Evolutionary conservation across 441 rosid genomes (phyloP), one percentile per base, ranked within the genome.

Genomic region (Kokia cookei): DNA sequence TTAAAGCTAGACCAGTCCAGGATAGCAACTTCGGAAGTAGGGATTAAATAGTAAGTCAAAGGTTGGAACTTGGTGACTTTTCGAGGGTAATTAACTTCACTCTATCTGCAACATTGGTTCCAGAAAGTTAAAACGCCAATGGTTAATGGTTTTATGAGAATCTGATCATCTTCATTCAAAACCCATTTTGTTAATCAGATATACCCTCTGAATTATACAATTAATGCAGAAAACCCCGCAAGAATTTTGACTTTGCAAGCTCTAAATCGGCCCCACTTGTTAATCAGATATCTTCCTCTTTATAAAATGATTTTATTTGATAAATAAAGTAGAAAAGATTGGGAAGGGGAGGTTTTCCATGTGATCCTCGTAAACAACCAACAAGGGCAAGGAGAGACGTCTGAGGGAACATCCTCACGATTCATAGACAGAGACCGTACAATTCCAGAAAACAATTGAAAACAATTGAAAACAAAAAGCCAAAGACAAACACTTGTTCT

Each of bases 341-440:
- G 4, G 24, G 22, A 7, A 15, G 6, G 15, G 9, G 68, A 10
- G 51, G 5, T 26, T 7, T 17, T 62, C n/a, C 45, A 47, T 73
- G 76, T 73, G 76, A 55, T 32, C 74, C 62, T 37, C 55, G 14
- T 19, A 70, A 72, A 76, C 71, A 78, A 27, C 68, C 78, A 75
- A 75, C 77, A 12, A 1, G 72, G 80, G 74, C 40, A 50, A 59
- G 55, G 84, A 80, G 43, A 76, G 85, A 82, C 82, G 73, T 73
- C 65, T 75, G 87, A 80, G 65, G 61, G 61, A 75, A 80, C 84
- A 72, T 80, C 75, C 80, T 84, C 79, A 80, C 83, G 77, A 35
- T 15, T 14, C 58, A 71, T 55, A 27, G 35, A 53, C 72, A 73
- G 29, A 17, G 42, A 73, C 69, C 32, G 55, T 14, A 47, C 57